Evolutionary conservation across 305 asterid genomes (phyloP), one percentile per base, ranked within the genome.

Genomic region (Caryopteris hybrid): DNA sequence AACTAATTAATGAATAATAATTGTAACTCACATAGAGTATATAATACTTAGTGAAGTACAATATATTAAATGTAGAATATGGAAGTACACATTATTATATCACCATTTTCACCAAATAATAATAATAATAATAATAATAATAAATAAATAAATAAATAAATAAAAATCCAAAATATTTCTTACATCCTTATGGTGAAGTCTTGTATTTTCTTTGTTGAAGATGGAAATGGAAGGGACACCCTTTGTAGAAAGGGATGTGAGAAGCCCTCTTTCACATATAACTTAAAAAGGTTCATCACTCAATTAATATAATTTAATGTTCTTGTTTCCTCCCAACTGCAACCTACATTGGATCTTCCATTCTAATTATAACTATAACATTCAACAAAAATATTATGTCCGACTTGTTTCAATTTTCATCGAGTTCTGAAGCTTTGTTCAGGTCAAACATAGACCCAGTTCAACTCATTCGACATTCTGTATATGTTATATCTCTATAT

Each of bases 191-290:
- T 60, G 52, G 14, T 17, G 43, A 20, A 5, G 23, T 22, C 22
- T 2, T 43, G 55, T 13, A 27, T 62, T 23, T 25, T 25, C 7
- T 61, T 61, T 41, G 8, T 4, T 43, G 48, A 46, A 36, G 48
- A 31, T 39, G 55, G 57, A 25, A 22, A 48, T 16, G 53, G 61
- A 13, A 31, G 65, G 29, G 47, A 21, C 64, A 61, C 70, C 56
- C 61, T 56, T 54, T 41, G 16, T 53, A 11, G 61, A 63, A 68
- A 69, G 57, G 65, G 72, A 64, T 59, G 38, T 53, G 48, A 66
- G 43, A 57, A 41, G 59, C 46, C 46, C 33, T 7, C 43, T 7
- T 36, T 36, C 3, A 42, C 6, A 18, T 21, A 54, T 59, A 61
- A 16, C 8, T 66, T 52, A 23, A 60, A 60, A 41, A 52, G 3